phyloP scores from a whole-genome alignment of 805 yeast species.

The Hanseniaspora vineae region DNA sequence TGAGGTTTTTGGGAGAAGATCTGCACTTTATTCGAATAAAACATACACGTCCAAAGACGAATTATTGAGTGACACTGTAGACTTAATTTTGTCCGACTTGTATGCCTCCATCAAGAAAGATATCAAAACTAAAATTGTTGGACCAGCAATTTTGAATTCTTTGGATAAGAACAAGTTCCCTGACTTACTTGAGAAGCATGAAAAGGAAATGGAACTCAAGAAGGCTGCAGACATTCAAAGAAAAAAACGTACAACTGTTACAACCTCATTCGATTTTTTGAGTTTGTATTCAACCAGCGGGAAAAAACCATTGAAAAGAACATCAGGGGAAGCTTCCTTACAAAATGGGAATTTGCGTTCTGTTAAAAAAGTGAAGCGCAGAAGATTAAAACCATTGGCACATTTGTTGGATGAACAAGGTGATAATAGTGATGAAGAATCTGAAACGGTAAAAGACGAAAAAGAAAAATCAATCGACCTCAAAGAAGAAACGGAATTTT shows the following conservation, averaged over 20 bases:
- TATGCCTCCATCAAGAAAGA: slow-evolving; percentile 53
- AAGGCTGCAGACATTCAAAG: slow-evolving; percentile 3
- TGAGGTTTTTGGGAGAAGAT: neutral
- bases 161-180: slow-evolving; percentile 51
- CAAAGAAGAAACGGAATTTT: slow-evolving; percentile 5
- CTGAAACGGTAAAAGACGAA: slow-evolving; percentile 8
- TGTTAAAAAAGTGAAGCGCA: slow-evolving; percentile 3
- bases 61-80: slow-evolving; percentile 46
- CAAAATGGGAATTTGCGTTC: slow-evolving; percentile 6
- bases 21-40: slow-evolving; percentile 1
- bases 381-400: slow-evolving; percentile 15
- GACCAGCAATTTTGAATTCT: slow-evolving; percentile 50
- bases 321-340: no score
- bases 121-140: slow-evolving; percentile 58
- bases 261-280: slow-evolving; percentile 25
- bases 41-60: slow-evolving; percentile 16
- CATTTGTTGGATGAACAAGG: slow-evolving; percentile 17
- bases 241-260: slow-evolving; percentile 18
- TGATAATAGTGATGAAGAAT: slow-evolving; percentile 3
- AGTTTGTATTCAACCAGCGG: slow-evolving; percentile 21
- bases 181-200: slow-evolving; percentile 24
- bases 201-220: slow-evolving; percentile 6
- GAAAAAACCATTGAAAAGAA: slow-evolving; percentile 1
- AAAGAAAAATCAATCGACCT: slow-evolving; percentile 3
- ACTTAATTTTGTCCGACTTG: slow-evolving; percentile 48